phyloP scores from a whole-genome alignment of 331 rosid species.

The Rosa hybrid region DNA sequence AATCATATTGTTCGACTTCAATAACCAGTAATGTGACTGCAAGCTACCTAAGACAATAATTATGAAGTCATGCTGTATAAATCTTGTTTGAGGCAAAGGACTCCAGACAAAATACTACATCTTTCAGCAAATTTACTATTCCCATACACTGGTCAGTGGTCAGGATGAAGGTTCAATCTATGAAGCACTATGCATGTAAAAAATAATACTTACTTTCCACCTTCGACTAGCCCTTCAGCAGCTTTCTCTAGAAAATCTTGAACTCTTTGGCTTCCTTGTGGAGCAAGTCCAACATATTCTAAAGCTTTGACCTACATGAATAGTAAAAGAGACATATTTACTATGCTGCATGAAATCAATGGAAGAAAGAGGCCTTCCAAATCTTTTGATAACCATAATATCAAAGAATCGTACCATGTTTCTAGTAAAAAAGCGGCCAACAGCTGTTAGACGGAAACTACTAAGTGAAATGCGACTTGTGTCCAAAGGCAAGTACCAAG shows the following conservation, averaged over 20 bases:
- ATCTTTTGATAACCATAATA: not conserved
- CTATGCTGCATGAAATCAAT: not conserved
- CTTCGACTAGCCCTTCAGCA: constrained; percentile 84
- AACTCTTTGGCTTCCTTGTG: constrained; percentile 88
- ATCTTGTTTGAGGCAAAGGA: not conserved
- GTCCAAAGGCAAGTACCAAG: constrained; percentile 84
- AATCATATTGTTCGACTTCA: not conserved
- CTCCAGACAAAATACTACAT: not conserved
- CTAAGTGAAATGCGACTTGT: constrained; percentile 48
- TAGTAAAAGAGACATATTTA: not conserved
- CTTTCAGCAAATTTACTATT: no score
- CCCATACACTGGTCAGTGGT: no score
- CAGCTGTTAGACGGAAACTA: constrained; percentile 85
- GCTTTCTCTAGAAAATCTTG: constrained; percentile 83
- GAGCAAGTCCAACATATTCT: constrained; percentile 78
- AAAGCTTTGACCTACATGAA: constrained; percentile 62
- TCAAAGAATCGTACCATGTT: constrained; percentile 59
- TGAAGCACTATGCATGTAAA: not conserved
- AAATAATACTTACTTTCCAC: constrained; percentile 85
- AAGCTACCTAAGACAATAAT: not conserved
- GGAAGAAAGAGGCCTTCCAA: constrained; percentile 50
- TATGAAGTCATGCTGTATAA: not conserved
- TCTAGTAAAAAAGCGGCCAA: constrained; percentile 78
- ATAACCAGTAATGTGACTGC: not conserved
- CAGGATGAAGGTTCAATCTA: not conserved